Base-by-base conservation (phyloP, 106 monocot species). In the Dendrobium officinale region DNA sequence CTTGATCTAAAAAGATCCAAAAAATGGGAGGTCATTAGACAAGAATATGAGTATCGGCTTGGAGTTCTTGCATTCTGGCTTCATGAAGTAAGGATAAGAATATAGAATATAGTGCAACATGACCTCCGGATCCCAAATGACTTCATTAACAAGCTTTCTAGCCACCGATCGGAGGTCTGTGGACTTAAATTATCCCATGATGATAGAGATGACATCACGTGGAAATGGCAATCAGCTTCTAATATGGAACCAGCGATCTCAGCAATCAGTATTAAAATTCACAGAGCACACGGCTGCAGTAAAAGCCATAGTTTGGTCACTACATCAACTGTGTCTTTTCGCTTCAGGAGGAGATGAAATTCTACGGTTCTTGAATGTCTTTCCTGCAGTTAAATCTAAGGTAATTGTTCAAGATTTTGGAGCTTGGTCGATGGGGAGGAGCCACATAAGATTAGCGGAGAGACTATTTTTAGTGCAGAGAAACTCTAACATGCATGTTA, bases 331-430 rank as follows among this genome's bases (percentile, higher is more conserved):
- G 44, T 88, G 92, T 15, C 88, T 98, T 78, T 91, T 98, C 80
- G 98, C 94, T 74, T 98, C 98, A 31, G 98, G 98, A 17, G 98
- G 94, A 15, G 98, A 98, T 80, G 98, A 98, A 82, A 98, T 92
- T 27, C 83, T 98, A 29, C 88, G 98, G 87, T 92, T 98, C 80
- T 98, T 94, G 98, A 98, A 95, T 59, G 80, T 95, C 19, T 97
- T 97, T 67, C 93, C 96, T 79, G 90, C 93, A 6, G 67, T 80
- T 22, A 96, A 93, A 85, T 51, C 89, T 73, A 88, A 76, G 59
- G 96, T 93, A 80, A 76, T 87, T 4, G 88, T 79, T 6, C 86
- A 81, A 1, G 85, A 88, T 42, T 87, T 54, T 29, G 88, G 83
- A 58, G 41, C 81, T 29, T 91, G 91, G 91, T 89, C 91, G 2